Conservation (phyloP, 1,284 basidiomycete genomes). For the Microbotryum lychnidis-dioicae region DNA sequence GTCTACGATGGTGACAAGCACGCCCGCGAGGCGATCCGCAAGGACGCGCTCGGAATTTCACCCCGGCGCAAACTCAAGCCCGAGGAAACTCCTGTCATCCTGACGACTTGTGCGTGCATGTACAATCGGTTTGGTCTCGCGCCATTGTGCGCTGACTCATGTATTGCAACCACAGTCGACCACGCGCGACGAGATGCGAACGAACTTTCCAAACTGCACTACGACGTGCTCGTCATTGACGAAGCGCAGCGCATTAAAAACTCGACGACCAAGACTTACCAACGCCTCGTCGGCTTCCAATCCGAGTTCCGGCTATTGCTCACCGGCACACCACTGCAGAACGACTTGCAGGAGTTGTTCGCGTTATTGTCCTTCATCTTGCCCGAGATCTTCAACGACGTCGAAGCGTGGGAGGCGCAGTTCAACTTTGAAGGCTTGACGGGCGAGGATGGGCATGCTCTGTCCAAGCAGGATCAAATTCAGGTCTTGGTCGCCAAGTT, state of each 20-base stretch:
- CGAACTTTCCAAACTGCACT: constrained; percentile 2
- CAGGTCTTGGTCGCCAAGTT: constrained; percentile 61
- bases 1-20: constrained; percentile 37
- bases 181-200: neutral
- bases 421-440: constrained; percentile 44
- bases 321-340: constrained; percentile 48
- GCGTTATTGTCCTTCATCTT: constrained; percentile 89
- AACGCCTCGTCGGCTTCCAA: constrained; percentile 1
- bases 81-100: neutral
- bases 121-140: too few relatives aligned
- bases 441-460: constrained; percentile 21
- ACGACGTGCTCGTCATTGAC: constrained; percentile 36
- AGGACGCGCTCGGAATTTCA: constrained; percentile 1
- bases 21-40: constrained; percentile 27
- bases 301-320: constrained; percentile 11
- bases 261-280: constrained; percentile 33
- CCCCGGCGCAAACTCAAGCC: neutral
- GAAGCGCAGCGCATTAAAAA: constrained; percentile 42
- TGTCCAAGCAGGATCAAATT: constrained; percentile 32
- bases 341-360: constrained; percentile 91
- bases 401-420: constrained; percentile 86
- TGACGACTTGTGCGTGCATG: constrained; percentile 1
- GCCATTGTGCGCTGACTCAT: too few relatives aligned
- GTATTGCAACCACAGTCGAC: too few relatives aligned
- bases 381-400: constrained; percentile 82